These are phyloP conservation scores for Leucosporidium creatinivorum DNA, from an alignment of 768 basidiomycete genomes.

Conservation along the genomic window DNA sequence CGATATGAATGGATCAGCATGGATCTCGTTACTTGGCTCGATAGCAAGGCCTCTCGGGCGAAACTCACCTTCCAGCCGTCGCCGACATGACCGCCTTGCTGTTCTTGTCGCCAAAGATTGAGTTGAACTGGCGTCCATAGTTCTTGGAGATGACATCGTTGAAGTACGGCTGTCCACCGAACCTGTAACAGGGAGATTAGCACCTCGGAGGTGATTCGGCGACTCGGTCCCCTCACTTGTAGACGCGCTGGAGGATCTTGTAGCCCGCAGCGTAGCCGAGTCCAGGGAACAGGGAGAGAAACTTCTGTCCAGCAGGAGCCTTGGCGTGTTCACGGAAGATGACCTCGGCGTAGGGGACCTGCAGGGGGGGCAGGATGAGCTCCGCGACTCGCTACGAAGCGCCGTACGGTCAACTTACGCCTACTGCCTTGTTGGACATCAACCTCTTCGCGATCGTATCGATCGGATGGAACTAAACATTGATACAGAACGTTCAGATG, in stretches of 20 bases:
- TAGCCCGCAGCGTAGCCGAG: slow-evolving; percentile 98
- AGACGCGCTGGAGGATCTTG: slow-evolving; percentile 50
- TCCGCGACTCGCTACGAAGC: background rate
- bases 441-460: slow-evolving; percentile 97
- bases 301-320: slow-evolving; percentile 58
- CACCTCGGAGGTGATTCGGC: no score
- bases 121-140: slow-evolving; percentile 73
- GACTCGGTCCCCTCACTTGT: no score
- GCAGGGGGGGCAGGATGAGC: background rate
- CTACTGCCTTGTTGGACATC: slow-evolving; percentile 86
- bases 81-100: slow-evolving; percentile 96
- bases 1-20: background rate
- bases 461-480: slow-evolving; percentile 1
- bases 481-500: background rate
- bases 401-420: slow-evolving; percentile 46
- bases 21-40: background rate
- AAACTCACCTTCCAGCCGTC: slow-evolving; percentile 72
- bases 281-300: slow-evolving; percentile 92
- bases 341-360: slow-evolving; percentile 53
- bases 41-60: no score
- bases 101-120: slow-evolving; percentile 82
- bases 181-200: slow-evolving; percentile 65
- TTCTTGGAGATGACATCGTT: slow-evolving; percentile 79
- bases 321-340: slow-evolving; percentile 79
- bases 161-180: slow-evolving; percentile 97